Percentiles rank a stretch among this genome's conserved stretches.
phyloP scores from a whole-genome alignment of 1,284 basidiomycete genomes.

The Tilletia walkeri region DNA sequence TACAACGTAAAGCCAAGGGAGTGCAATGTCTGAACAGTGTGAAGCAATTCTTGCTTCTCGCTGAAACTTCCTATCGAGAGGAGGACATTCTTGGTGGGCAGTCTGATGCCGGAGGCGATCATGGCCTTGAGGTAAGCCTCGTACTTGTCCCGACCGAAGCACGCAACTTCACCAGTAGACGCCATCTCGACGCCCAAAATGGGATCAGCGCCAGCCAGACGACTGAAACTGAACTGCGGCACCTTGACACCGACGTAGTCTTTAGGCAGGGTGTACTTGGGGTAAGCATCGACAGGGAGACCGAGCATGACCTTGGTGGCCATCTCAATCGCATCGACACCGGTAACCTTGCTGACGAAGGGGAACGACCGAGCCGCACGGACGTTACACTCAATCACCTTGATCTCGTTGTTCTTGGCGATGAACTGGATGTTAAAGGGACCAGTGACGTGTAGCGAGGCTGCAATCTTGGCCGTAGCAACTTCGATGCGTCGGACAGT shows the following conservation, averaged over 20 bases:
- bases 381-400: constrained; percentile 98
- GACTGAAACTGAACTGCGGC: constrained; percentile 95
- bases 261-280: constrained; percentile 76
- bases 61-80: constrained; percentile 93
- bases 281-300: constrained; percentile 83
- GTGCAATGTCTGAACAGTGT: constrained; percentile 93
- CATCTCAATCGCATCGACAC: constrained; percentile 94
- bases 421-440: constrained; percentile 99
- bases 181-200: constrained; percentile 99
- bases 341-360: constrained; percentile 97
- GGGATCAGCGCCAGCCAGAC: constrained; percentile 92
- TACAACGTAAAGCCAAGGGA: constrained; percentile 94
- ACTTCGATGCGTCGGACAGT: constrained; percentile 94
- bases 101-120: constrained; percentile 89
- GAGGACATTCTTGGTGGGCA: constrained; percentile 91
- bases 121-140: constrained; percentile 97
- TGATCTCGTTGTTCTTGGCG: constrained; percentile 99
- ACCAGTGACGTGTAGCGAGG: constrained; percentile 89
- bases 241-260: constrained; percentile 99
- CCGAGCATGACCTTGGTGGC: constrained; percentile 98
- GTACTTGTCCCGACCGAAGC: constrained; percentile 95
- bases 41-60: constrained; percentile 95
- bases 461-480: constrained; percentile 94
- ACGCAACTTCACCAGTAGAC: constrained; percentile 98
- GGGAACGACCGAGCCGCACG: constrained; percentile 97